Base-by-base conservation (phyloP, 768 basidiomycete genomes). In the Phlegmacium glaucopus region DNA sequence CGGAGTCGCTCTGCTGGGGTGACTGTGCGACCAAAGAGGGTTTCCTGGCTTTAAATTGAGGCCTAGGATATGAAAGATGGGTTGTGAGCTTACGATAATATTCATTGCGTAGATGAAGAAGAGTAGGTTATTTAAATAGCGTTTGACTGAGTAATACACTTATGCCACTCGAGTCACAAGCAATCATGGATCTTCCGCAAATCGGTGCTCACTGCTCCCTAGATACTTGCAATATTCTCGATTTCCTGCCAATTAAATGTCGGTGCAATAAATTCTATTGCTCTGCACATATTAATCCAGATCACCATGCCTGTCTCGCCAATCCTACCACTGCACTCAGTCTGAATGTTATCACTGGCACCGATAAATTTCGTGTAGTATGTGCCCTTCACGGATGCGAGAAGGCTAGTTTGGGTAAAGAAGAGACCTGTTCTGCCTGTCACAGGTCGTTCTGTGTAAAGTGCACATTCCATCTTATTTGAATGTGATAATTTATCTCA, bases 1-100 rank as follows among this genome's bases (percentile, higher is more conserved):
- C 95, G 86, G 52, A 99, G 79, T 47, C 94, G 85, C 69, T 99
- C 96, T 18, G 95, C 95, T 13, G 96, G 96, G 13, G 95, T 97
- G 25, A 96, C 80, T 1, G 90, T 85, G 39, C 92, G 85, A 9
- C 95, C 95, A 65, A 98, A 98, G 36, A 98, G 83, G 0, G 90
- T 84, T 76, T 98, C 95, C 94, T 97, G 56, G 42, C 22, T 44
- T 32, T 41, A 47, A 55, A 9, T 30, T 32, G 30, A 37, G 34
- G 13, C n/a, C 28, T 34, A 30, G 17, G 13, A 48, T 17, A 39
- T 25, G n/a, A 32, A 18, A 7, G 8, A 12, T 26, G 26, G 13
- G 35, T 25, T 16, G 27, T 37, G 39, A 25, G 66, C 80, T 63
- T 63, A 87, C 87, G 51, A 90, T 85, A 64, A 90, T 85, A 68